Base-by-base conservation (phyloP, 2,329 filamentous ascomycete genomes). In the Esteya vermicola region DNA sequence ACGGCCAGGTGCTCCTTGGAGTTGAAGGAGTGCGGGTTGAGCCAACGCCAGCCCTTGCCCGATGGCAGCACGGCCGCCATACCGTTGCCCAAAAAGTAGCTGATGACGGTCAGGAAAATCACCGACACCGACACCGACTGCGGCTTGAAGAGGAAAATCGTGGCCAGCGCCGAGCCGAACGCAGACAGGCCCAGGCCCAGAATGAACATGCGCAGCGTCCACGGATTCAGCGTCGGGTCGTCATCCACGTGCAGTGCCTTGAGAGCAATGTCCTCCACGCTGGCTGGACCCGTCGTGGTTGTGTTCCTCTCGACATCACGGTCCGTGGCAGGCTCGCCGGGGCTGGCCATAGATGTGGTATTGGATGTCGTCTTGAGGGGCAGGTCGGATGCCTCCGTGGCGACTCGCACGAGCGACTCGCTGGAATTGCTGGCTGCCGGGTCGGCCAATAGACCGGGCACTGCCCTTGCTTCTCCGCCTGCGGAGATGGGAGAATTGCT, bases 121-220 rank as follows among this genome's bases (percentile, higher is more conserved):
- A 56, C 50, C 2, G 60, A 63, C 8, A 68, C 60, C 21, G 48
- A 56, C 31, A 68, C 58, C 2, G 54, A 54, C 45, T 65, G 64
- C 2, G 64, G 64, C 48, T 65, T 65, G 55, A 67, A 67, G 37
- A 61, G 58, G 47, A 60, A 67, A 43, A 68, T 65, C 21, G 59
- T 58, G 23, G 57, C 55, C 9, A 67, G 51, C 4, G 61, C 57
- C 19, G 55, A 54, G 20, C 56, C 60, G 38, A 59, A 58, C 9
- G 48, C 44, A 14, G 57, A 55, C 3, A 62, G 46, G 4, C 52
- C 57, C 28, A 58, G 42, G 10, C 57, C 54, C 10, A 50, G 27
- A 14, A 48, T 34, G 18, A 46, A 41, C 9, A 45, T 37, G 10
- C 48, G 41, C 34, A 50, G 45, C 3, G 48, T 50, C 44, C 44